Percentiles rank a stretch among this genome's conserved stretches.
These are phyloP conservation scores for Helianthus tuberosus DNA, from an alignment of 129 eudicot genomes.

Conservation along the genomic window DNA sequence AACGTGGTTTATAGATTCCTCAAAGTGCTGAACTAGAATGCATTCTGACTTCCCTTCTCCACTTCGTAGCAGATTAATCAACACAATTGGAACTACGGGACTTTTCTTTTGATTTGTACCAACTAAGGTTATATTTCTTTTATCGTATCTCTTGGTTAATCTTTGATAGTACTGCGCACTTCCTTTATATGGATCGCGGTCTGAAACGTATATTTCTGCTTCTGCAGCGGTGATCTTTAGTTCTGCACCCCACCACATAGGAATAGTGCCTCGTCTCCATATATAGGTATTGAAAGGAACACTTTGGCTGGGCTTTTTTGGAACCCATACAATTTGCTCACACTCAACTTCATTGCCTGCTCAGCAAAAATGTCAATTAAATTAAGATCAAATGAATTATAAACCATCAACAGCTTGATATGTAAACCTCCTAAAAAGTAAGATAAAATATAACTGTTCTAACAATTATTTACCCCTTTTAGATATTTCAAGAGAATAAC, in stretches of 20 bases:
- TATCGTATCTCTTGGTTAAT: constrained; percentile 79
- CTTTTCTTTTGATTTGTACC: constrained; percentile 63
- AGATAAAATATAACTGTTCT: constrained; percentile 3
- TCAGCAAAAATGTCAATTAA: constrained; percentile 19
- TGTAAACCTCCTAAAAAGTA: constrained; percentile 15
- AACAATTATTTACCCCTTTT: constrained; percentile 15
- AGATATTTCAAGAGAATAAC: neutral
- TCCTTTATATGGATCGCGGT: constrained; percentile 93
- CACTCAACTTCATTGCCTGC: constrained; percentile 99
- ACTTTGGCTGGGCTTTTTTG: constrained; percentile 69
- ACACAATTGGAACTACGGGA: constrained; percentile 79
- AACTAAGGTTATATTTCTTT: constrained; percentile 44
- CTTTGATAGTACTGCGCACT: constrained; percentile 84
- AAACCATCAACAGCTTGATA: constrained; percentile 11
- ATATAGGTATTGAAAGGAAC: constrained; percentile 86
- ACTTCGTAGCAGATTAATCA: constrained; percentile 75
- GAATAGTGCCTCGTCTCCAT: constrained; percentile 96
- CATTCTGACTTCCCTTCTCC: constrained; percentile 96
- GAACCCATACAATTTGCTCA: constrained; percentile 97
- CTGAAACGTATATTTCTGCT: constrained; percentile 96
- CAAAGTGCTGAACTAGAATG: constrained; percentile 88
- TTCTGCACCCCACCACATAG: constrained; percentile 99
- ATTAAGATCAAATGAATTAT: constrained; percentile 11
- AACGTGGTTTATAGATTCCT: constrained; percentile 73
- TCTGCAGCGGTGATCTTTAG: constrained; percentile 94